Evolutionary conservation across 179 eudicot species (phyloP), one percentile per base, ranked within the genome.

Genomic region (Spergularia azorica): DNA sequence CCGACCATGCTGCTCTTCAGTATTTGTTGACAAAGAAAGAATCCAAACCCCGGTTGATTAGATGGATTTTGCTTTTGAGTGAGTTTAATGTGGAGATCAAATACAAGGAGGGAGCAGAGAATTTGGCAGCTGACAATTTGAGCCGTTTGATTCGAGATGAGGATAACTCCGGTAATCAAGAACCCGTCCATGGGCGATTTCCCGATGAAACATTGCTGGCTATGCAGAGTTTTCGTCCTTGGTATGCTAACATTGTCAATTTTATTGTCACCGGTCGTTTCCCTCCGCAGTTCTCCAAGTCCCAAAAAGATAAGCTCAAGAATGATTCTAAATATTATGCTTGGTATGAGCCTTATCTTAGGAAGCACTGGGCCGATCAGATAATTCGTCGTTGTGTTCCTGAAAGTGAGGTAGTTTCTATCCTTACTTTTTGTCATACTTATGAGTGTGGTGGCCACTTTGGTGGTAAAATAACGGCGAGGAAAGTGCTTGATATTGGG

Each of bases 301-400:
- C 38, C 13, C 50, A 75, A 64, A 50, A 36, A 4, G 77, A 38
- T 0, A 52, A 46, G 18, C 1, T 54, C 2, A 43, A 46, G 17
- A 69, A 18, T n/a, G 60, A 48, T 60, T 6, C 67, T 12, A 67
- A 76, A 39, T 67, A 67, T 13, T 66, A 76, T 32, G 43, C 67
- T 0, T 76, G 66, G 73, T 73, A 76, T 67, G 79, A 66, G 2
- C 64, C 79, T 5, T 76, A 76, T 11, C 13, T 68, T 15, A 67
- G 72, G 73, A 76, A 57, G 10, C 14, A 10, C 66, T 67, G 79
- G 2, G 5, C 73, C 1, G 70, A 67, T 32, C 66, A 67, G 55
- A 20, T 76, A 3, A 39, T 76, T 10, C 38, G 67, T 1, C 20
- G 66, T 2, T 76, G 79, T 56, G 57, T 58, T 18, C 67, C 20